Percentiles rank a stretch among this genome's conserved stretches.
Conservation (phyloP, 768 basidiomycete genomes). For the Boletellus emodensis region DNA sequence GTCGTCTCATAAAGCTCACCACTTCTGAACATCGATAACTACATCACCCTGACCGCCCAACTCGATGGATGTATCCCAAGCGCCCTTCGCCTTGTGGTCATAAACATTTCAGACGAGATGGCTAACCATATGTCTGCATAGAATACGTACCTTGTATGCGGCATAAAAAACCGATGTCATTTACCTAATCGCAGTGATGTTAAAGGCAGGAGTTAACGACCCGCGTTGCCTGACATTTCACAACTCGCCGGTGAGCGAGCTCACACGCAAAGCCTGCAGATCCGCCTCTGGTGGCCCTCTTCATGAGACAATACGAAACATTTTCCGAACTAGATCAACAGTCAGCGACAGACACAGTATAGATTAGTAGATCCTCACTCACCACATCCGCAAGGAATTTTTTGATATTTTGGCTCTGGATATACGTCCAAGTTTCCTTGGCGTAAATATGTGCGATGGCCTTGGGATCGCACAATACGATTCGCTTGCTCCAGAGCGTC, state of each 20-base stretch:
- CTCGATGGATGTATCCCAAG: slow-evolving; percentile 27
- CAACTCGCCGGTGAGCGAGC: background rate
- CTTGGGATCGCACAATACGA: slow-evolving; percentile 41
- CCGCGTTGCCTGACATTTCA: slow-evolving; percentile 30
- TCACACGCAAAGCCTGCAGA: background rate
- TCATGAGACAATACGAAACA: slow-evolving; percentile 32
- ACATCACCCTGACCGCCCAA: slow-evolving; percentile 8
- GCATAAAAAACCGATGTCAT: slow-evolving; percentile 38
- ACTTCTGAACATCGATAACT: slow-evolving; percentile 36
- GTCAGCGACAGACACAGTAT: background rate
- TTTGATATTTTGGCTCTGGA: slow-evolving; percentile 34
- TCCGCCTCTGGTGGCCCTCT: slow-evolving; percentile 44
- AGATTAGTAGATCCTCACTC: background rate
- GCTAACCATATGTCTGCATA: background rate
- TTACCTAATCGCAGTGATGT: slow-evolving; percentile 34
- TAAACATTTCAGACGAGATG: background rate
- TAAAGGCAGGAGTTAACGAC: slow-evolving; percentile 37
- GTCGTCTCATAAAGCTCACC: slow-evolving; percentile 11
- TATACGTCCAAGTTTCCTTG: slow-evolving; percentile 33
- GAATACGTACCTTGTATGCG: slow-evolving; percentile 32
- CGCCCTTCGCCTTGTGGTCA: slow-evolving; percentile 22
- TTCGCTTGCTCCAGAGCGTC: slow-evolving; percentile 4
- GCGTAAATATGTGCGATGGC: slow-evolving; percentile 15
- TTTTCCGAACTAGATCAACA: slow-evolving; percentile 16
- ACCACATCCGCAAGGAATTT: slow-evolving; percentile 33